phyloP scores from a whole-genome alignment of 176 grass and related monocot species.

The Zizania latifolia region DNA sequence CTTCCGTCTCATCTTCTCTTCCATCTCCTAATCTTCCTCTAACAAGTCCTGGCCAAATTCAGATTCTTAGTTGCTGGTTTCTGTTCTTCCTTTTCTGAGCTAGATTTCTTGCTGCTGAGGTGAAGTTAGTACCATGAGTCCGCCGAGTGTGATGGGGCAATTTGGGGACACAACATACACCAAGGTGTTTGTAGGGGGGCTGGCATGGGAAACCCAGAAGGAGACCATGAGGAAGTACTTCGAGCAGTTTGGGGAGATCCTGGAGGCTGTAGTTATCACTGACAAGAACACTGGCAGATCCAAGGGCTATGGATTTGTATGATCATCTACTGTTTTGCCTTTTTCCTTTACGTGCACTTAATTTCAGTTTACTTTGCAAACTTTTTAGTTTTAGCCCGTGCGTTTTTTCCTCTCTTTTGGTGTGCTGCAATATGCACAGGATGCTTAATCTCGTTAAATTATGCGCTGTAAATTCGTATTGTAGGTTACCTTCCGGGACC shows the following conservation, averaged over 20 bases:
- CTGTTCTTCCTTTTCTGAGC: slow-evolving; percentile 24
- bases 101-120: slow-evolving; percentile 19
- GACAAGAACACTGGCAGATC: slow-evolving; percentile 99
- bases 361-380: slow-evolving; percentile 15
- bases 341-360: slow-evolving; percentile 5
- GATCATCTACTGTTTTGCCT: not conserved
- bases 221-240: slow-evolving; percentile 98
- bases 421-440: not conserved
- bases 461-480: slow-evolving; percentile 7
- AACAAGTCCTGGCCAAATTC: slow-evolving; percentile 36
- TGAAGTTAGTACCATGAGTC: slow-evolving; percentile 35
- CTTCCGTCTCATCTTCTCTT: not conserved
- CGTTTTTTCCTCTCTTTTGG: not conserved
- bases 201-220: slow-evolving; percentile 97
- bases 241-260: slow-evolving; percentile 97
- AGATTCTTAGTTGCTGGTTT: slow-evolving; percentile 36
- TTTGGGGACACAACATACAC: slow-evolving; percentile 99
- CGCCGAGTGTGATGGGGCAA: slow-evolving; percentile 66
- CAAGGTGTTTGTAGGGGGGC: slow-evolving; percentile 91
- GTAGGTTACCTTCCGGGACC: slow-evolving; percentile 92
- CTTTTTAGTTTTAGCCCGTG: not conserved
- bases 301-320: slow-evolving; percentile 98
- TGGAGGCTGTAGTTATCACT: slow-evolving; percentile 95
- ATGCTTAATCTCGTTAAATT: slow-evolving; percentile 17
- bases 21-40: slow-evolving; percentile 15